These are phyloP conservation scores for Dalechampia spathulata DNA, from an alignment of 441 rosid genomes.

Conservation along the genomic window DNA sequence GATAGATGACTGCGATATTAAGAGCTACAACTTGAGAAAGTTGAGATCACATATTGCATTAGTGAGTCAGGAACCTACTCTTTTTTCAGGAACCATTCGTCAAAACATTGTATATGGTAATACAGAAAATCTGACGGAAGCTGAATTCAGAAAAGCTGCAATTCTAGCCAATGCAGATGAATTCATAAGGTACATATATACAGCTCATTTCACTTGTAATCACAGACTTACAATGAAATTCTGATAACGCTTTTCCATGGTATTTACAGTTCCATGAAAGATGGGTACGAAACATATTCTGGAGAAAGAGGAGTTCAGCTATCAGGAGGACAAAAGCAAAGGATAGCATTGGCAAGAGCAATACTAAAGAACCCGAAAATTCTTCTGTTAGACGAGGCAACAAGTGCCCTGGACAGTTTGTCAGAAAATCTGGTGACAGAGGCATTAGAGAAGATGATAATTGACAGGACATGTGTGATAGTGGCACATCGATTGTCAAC, in stretches of 20 bases:
- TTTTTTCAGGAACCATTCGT: constrained; percentile 36
- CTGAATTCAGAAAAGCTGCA: constrained; percentile 40
- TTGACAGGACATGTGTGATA: constrained; percentile 35
- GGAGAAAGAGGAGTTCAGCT: constrained; percentile 44
- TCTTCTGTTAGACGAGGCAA: constrained; percentile 36
- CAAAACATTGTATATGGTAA: constrained; percentile 38
- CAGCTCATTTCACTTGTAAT: background rate
- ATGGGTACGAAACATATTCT: constrained; percentile 36
- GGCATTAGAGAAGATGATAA: constrained; percentile 42
- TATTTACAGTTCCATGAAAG: constrained; percentile 33
- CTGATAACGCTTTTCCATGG: background rate
- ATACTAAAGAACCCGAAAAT: constrained; percentile 32
- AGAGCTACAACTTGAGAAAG: constrained; percentile 32
- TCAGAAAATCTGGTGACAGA: constrained; percentile 43
- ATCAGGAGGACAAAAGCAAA: constrained; percentile 53
- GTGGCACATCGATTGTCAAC: constrained; percentile 44
- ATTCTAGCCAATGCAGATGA: constrained; percentile 39
- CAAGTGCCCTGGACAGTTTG: constrained; percentile 40
- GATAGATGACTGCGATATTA: constrained; percentile 32
- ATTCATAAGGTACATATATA: constrained; percentile 29
- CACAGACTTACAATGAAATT: too few relatives aligned
- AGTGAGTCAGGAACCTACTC: constrained; percentile 46
- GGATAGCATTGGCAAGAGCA: constrained; percentile 38
- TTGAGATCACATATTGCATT: constrained; percentile 37
- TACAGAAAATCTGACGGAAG: constrained; percentile 26